phyloP scores from a whole-genome alignment of 208 protist genomes.

The Acanthamoeba healyi region DNA sequence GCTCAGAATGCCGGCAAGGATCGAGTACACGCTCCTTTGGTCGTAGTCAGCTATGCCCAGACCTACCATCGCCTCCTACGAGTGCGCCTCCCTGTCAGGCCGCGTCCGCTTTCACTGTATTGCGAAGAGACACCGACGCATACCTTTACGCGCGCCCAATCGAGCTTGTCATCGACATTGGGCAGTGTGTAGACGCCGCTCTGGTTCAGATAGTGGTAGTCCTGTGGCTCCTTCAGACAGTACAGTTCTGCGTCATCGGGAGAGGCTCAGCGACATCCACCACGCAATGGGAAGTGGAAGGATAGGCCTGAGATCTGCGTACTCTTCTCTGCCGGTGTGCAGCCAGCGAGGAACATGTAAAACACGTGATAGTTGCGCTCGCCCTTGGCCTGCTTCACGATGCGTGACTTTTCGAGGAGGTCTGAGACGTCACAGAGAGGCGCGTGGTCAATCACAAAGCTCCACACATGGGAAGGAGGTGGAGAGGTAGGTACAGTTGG shows the following conservation, averaged over 20 bases:
- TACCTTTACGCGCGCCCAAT: constrained; percentile 82
- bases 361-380: constrained; percentile 87
- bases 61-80: constrained; percentile 54
- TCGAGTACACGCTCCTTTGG: constrained; percentile 70
- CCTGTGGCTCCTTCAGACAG: constrained; percentile 85
- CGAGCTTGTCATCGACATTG: constrained; percentile 91
- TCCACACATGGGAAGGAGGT: too few relatives aligned
- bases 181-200: constrained; percentile 87
- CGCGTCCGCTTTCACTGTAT: too few relatives aligned
- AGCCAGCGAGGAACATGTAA: constrained; percentile 70
- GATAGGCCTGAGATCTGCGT: too few relatives aligned
- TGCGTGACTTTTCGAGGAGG: constrained; percentile 82
- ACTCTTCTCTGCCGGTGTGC: not conserved
- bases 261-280: too few relatives aligned
- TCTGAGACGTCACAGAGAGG: too few relatives aligned
- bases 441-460: too few relatives aligned
- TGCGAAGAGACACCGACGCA: too few relatives aligned
- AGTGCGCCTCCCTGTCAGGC: too few relatives aligned
- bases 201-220: constrained; percentile 90
- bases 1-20: constrained; percentile 83
- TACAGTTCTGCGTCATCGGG: too few relatives aligned
- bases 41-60: constrained; percentile 79
- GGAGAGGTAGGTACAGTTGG: constrained; percentile 68
- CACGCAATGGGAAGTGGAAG: too few relatives aligned
- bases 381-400: constrained; percentile 79